phyloP scores from a whole-genome alignment of 805 yeast genomes.

The Wickerhamomyces pijperi region DNA sequence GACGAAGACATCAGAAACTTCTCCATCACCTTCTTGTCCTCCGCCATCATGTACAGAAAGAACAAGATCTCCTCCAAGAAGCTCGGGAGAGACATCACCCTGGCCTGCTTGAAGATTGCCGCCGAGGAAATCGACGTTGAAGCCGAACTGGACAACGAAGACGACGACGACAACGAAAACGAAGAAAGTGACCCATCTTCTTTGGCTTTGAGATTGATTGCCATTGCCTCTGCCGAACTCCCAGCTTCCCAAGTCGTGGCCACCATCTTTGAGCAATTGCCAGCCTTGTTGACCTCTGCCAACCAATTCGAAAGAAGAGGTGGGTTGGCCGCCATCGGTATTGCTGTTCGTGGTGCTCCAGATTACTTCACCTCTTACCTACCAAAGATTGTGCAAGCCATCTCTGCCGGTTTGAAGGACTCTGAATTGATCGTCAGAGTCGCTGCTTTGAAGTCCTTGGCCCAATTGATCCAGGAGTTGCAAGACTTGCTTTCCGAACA shows the following conservation, averaged over 20 bases:
- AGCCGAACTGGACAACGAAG: constrained; percentile 64
- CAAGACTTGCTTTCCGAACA: constrained; percentile 77
- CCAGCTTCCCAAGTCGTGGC: constrained; percentile 89
- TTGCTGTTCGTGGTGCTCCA: constrained; percentile 86
- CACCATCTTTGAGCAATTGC: constrained; percentile 61
- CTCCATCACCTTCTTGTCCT: constrained; percentile 75
- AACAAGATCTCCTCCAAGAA: constrained; percentile 69
- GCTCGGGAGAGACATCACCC: constrained; percentile 71
- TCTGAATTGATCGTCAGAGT: constrained; percentile 63
- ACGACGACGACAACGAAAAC: constrained; percentile 86
- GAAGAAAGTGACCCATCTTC: constrained; percentile 78
- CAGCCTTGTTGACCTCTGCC: constrained; percentile 45
- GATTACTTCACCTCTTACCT: constrained; percentile 76
- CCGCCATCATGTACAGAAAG: constrained; percentile 71
- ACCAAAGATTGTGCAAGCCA: constrained; percentile 57
- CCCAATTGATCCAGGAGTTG: constrained; percentile 70
- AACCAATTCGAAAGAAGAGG: constrained; percentile 79
- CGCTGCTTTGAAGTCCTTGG: constrained; percentile 75
- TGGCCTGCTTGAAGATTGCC: constrained; percentile 64
- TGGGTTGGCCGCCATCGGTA: constrained; percentile 70
- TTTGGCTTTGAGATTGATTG: constrained; percentile 71
- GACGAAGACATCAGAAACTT: constrained; percentile 78
- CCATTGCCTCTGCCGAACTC: constrained; percentile 67
- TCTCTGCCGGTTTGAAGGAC: constrained; percentile 72
- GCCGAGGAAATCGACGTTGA: constrained; percentile 76